Base-by-base conservation (phyloP, 768 basidiomycete genomes). In the Phlebiopsis gigantea region DNA sequence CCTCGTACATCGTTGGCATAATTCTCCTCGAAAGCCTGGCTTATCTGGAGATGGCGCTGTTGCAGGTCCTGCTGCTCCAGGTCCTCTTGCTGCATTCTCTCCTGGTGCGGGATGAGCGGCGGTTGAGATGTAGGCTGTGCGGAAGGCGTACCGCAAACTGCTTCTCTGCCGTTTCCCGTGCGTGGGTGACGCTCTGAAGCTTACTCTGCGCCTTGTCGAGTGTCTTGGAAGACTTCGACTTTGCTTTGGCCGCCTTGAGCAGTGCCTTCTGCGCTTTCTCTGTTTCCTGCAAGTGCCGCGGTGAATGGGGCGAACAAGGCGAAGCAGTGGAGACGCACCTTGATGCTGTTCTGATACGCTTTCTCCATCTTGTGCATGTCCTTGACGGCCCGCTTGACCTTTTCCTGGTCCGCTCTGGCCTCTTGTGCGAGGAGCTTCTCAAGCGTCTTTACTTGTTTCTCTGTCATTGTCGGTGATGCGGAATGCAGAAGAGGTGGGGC, bases 391-490 rank as follows among this genome's bases (percentile, higher is more conserved):
- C 19, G 29, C 26, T 50, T 42, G 42, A 61, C 31, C 17, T 55
- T 39, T 21, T 45, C 26, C 21, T 51, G 26, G 46, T 61, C 60
- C 9, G 53, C 41, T 30, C 51, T 56, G 7, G 57, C 41, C 45
- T 61, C 60, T 25, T 55, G 21, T 0, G 46, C 54, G 15, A 61
- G 17, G 44, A 61, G 28, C 34, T 61, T 61, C 46, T 56, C 30
- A 24, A 61, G 49, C 39, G 54, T 21, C 22, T 61, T 58, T 24
- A 55, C 46, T 19, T 51, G 52, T 24, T 53, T 53, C 15, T 53
- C 52, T 17, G 50, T 30, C 50, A 51, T 51, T 21, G 25, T 26
- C 15, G 17, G 7, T 15, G 22, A 22, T 41, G 28, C 42, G 41
- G 26, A 50, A n/a, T 48, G 44, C 14, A 21, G 44, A 22, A 19